phyloP scores from a whole-genome alignment of 2,329 filamentous ascomycete species.

The Pezicula rhizophila region DNA sequence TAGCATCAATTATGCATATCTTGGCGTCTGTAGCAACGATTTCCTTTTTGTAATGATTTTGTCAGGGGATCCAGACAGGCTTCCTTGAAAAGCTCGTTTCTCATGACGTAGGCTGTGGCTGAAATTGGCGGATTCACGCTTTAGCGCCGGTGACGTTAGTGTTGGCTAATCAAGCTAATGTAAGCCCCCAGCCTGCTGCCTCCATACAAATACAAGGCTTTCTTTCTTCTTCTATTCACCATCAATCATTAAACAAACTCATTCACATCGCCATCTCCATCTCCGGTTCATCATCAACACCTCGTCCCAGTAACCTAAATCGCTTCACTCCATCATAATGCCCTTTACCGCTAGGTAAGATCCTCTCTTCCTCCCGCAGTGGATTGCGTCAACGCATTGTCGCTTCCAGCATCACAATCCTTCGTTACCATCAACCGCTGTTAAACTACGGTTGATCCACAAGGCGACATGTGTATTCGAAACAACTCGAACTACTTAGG shows the following conservation, averaged over 20 bases:
- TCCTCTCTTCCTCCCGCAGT: neutral
- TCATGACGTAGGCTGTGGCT: too few relatives aligned
- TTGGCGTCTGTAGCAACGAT: too few relatives aligned
- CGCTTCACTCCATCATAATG: conserved; percentile 30
- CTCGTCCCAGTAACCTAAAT: neutral
- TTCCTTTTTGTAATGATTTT: too few relatives aligned
- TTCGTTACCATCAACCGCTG: neutral
- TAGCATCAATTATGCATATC: too few relatives aligned
- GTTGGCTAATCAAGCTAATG: neutral
- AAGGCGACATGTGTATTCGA: neutral
- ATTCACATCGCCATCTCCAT: neutral
- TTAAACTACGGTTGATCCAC: neutral
- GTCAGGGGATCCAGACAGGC: too few relatives aligned
- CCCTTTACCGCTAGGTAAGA: conserved; percentile 53
- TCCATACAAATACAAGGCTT: neutral
- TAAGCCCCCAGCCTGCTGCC: neutral
- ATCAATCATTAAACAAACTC: neutral
- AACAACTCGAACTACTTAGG: too few relatives aligned
- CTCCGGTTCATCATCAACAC: neutral
- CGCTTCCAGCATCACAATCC: neutral
- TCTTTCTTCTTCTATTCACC: neutral
- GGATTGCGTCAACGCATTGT: neutral
- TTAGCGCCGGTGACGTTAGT: neutral
- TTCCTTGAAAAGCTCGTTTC: too few relatives aligned
- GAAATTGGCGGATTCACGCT: too few relatives aligned